A percentile compares a stretch with the other conserved stretches of the same genome.
Evolutionary conservation across 2,329 filamentous ascomycete species (phyloP).

Genomic region (Annulohypoxylon truncatum): DNA sequence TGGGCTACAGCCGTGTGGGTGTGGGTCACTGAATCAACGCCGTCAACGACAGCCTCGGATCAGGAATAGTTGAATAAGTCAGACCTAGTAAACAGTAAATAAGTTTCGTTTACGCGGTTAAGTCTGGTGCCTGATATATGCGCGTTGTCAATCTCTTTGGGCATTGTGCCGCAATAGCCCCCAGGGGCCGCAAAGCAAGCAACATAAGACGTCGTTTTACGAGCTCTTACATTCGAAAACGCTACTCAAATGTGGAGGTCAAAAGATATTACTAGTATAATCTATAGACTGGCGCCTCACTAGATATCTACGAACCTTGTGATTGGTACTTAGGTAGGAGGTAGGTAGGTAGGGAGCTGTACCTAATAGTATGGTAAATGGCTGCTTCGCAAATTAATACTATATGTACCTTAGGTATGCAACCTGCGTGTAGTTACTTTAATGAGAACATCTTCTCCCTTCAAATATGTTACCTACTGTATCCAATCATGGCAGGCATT

Average conservation of each 20-base stretch:
- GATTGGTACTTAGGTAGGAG: background rate
- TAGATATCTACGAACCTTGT: background rate
- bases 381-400: slow-evolving; percentile 11
- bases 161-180: slow-evolving; percentile 34
- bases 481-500: background rate
- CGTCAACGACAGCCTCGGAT: slow-evolving; percentile 10
- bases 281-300: slow-evolving; percentile 5
- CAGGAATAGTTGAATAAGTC: slow-evolving; percentile 7
- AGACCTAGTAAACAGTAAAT: slow-evolving; percentile 6
- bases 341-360: background rate
- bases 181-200: slow-evolving; percentile 24
- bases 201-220: slow-evolving; percentile 38
- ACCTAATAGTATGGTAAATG: background rate
- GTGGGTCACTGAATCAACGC: slow-evolving; percentile 24
- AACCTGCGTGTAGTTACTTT: slow-evolving; percentile 17
- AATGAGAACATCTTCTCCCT: background rate
- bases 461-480: slow-evolving; percentile 30
- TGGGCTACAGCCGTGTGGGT: slow-evolving; percentile 15
- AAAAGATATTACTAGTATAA: background rate
- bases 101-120: slow-evolving; percentile 6
- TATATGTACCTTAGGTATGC: slow-evolving; percentile 17
- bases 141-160: slow-evolving; percentile 15
- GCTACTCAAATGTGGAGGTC: background rate
- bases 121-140: slow-evolving; percentile 13
- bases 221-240: slow-evolving; percentile 20